Base-by-base conservation (phyloP, 306 rosid species). In the Begonia loranthoides region DNA sequence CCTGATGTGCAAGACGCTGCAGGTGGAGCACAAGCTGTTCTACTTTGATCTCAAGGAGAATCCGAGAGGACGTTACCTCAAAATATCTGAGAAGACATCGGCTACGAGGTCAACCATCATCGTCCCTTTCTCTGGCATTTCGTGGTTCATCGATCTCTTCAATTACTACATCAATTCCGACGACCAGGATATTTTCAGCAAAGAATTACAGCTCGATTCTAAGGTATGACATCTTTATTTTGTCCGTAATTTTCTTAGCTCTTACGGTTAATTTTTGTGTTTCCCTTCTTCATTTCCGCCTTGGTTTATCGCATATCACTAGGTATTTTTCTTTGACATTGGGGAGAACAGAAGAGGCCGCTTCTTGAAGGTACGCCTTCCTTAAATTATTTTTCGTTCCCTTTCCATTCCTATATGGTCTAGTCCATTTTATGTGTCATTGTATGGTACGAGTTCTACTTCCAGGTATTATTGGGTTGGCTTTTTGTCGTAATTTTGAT, bases 271-370 rank as follows among this genome's bases (percentile, higher is more conserved):
- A 28, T 28, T 28, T 28, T 28, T 28, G 9, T 0, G 6, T 7
- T 28, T 7, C 36, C 9, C 8, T 28, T 28, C 36, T 28, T 28
- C 22, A 19, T 28, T 28, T 28, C 6, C 36, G 36, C 36, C 36
- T 2, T 28, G 36, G 5, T 28, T 8, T 7, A 4, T 28, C 36
- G 22, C 1, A 19, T 4, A 1, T 16, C 36, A 55, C 41, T 73
- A 90, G 99, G 87, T 87, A 15, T 92, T 92, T 69, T 86, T 80
- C 75, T 92, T 92, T 39, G 99, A 92, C 73, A 78, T 86, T 61
- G 99, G 99, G n/a, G 96, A 92, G 75, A 92, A 92, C 58, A 67
- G 94, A 64, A 92, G 99, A 72, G 99, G 99, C 41, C 99, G 99
- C 50, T 92, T 92, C 83, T 78, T 92, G 63, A 92, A 92, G 99